Percentiles rank a stretch among this genome's conserved stretches.
Conservation (phyloP, 331 rosid genomes). For the Stylosanthes scabra region DNA sequence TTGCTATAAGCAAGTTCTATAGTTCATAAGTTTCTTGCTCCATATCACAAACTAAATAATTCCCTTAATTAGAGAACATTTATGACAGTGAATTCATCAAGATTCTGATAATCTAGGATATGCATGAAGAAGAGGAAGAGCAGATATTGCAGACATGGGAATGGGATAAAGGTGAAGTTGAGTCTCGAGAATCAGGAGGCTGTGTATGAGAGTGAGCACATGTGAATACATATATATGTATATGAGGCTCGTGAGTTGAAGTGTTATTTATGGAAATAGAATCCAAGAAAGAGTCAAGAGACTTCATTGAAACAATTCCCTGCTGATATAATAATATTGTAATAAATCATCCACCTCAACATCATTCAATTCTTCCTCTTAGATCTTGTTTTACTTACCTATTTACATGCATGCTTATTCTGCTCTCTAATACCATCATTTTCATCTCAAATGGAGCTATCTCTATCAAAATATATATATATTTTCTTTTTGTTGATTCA, state of each 20-base stretch:
- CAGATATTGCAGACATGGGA: slow-evolving; percentile 16
- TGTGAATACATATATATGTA: slow-evolving; percentile 70
- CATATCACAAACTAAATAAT: too few relatives aligned
- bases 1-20: too few relatives aligned
- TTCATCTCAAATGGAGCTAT: background rate
- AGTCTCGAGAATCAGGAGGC: slow-evolving; percentile 83
- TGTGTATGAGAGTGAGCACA: slow-evolving; percentile 60
- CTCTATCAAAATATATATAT: background rate
- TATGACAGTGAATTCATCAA: too few relatives aligned
- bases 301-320: slow-evolving; percentile 53
- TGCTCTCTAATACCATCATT: background rate
- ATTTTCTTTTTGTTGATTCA: background rate
- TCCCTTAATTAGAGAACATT: too few relatives aligned
- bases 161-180: slow-evolving; percentile 79
- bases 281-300: slow-evolving; percentile 59
- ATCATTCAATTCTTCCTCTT: slow-evolving; percentile 35
- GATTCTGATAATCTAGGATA: background rate
- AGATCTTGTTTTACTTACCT: background rate
- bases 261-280: slow-evolving; percentile 51
- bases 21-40: too few relatives aligned
- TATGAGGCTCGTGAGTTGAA: slow-evolving; percentile 21
- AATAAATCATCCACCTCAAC: slow-evolving; percentile 51
- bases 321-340: slow-evolving; percentile 34
- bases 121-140: slow-evolving; percentile 7
- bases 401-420: background rate